phyloP scores from a whole-genome alignment of 257 asterid genomes.

The Solanum gandarillasii region DNA sequence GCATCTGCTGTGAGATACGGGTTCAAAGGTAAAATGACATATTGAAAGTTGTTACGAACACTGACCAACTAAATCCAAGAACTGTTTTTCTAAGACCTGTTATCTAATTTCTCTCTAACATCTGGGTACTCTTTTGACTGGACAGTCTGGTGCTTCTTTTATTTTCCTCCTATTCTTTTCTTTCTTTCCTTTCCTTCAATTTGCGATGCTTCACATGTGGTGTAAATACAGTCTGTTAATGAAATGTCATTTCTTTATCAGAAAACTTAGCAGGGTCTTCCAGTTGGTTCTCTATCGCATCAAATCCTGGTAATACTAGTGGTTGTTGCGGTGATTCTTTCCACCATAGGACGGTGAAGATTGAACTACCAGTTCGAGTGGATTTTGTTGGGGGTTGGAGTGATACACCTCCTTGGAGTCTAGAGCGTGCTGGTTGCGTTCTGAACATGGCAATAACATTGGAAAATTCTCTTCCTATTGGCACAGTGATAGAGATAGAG shows the following conservation, averaged over 20 bases:
- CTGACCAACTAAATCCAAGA: not conserved
- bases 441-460: conserved; percentile 86
- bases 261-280: conserved; percentile 33
- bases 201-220: not conserved
- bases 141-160: not conserved
- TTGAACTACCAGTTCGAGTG: conserved; percentile 90
- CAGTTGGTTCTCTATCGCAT: conserved; percentile 9
- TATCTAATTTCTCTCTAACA: not conserved
- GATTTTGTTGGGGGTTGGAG: conserved; percentile 99
- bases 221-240: conserved; percentile 1
- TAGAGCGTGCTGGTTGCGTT: conserved; percentile 92
- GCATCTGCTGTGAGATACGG: conserved; percentile 89
- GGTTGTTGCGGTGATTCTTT: conserved; percentile 30
- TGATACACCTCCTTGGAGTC: conserved; percentile 98
- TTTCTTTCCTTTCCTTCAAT: not conserved
- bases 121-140: not conserved
- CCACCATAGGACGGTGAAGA: conserved; percentile 51
- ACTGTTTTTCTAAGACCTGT: not conserved
- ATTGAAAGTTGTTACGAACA: not conserved
- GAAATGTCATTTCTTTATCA: conserved; percentile 10
- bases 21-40: conserved; percentile 46
- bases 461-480: conserved; percentile 72
- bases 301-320: conserved; percentile 19
- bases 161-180: not conserved
- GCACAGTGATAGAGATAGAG: conserved; percentile 61